Percentiles rank a stretch among this genome's conserved stretches.
phyloP scores from a whole-genome alignment of 495 filamentous ascomycete species.

The Chaetomidium leptoderma region DNA sequence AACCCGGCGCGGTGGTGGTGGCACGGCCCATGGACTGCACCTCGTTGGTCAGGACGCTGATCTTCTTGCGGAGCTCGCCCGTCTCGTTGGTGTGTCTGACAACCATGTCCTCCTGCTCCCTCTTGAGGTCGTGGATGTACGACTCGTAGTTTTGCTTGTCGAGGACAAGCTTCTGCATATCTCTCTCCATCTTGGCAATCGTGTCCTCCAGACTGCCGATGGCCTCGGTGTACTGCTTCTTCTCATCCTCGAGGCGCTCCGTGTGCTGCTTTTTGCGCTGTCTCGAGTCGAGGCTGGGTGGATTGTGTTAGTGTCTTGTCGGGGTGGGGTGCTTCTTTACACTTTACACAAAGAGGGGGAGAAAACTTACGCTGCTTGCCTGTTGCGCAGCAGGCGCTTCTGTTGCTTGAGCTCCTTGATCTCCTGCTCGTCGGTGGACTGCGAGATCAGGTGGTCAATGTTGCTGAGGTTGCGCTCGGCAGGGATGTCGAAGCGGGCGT shows the following conservation, averaged over 20 bases:
- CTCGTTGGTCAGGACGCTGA: slow-evolving; percentile 80
- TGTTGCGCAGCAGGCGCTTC: slow-evolving; percentile 89
- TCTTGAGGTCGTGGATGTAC: slow-evolving; percentile 69
- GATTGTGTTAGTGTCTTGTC: slow-evolving; percentile 34
- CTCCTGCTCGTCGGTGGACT: slow-evolving; percentile 85
- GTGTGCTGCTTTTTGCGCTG: slow-evolving; percentile 99
- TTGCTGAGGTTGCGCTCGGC: slow-evolving; percentile 88
- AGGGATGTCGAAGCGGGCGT: slow-evolving; percentile 96
- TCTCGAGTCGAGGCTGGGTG: slow-evolving; percentile 86
- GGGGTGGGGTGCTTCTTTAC: background rate
- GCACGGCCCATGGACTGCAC: slow-evolving; percentile 73
- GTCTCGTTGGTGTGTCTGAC: slow-evolving; percentile 87
- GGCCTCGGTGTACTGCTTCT: slow-evolving; percentile 76
- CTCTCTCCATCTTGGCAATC: slow-evolving; percentile 59
- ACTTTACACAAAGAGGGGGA: background rate
- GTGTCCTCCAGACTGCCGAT: slow-evolving; percentile 79
- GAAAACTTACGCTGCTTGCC: slow-evolving; percentile 89
- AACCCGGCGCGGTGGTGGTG: slow-evolving; percentile 55
- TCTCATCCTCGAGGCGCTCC: slow-evolving; percentile 92
- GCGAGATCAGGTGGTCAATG: slow-evolving; percentile 88
- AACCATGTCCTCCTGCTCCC: slow-evolving; percentile 91
- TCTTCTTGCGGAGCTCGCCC: slow-evolving; percentile 91
- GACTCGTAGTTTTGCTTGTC: slow-evolving; percentile 68
- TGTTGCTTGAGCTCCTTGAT: slow-evolving; percentile 98
- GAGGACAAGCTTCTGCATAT: slow-evolving; percentile 61